Evolutionary conservation across 257 asterid species (phyloP).

Genomic region (Forsythia suspensa): DNA sequence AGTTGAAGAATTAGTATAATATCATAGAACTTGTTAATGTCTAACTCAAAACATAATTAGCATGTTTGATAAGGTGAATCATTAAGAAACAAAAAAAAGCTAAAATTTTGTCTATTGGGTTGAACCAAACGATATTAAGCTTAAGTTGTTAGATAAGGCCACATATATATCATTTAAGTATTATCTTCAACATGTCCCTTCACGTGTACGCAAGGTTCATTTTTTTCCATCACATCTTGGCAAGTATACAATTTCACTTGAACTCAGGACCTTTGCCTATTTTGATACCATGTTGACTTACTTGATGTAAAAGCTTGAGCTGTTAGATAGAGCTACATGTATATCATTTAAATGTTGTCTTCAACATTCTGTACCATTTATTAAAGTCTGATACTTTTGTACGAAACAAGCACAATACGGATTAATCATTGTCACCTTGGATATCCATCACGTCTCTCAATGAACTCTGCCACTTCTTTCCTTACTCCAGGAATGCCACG

Average conservation of each 20-base stretch:
- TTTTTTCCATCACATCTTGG: too few species aligned
- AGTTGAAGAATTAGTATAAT: slow-evolving; percentile 19
- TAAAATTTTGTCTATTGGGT: background rate
- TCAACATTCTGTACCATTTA: background rate
- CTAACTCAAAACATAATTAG: background rate
- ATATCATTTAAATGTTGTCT: too few species aligned
- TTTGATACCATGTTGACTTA: too few species aligned
- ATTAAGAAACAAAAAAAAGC: background rate
- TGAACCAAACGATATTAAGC: too few species aligned
- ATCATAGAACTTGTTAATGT: background rate
- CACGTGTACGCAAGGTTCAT: too few species aligned
- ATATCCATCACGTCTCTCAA: slow-evolving; percentile 97
- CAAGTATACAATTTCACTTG: too few species aligned
- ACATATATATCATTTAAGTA: too few species aligned
- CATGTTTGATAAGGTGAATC: background rate
- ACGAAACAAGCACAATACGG: background rate
- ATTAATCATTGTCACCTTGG: slow-evolving; percentile 62
- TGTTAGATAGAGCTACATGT: too few species aligned
- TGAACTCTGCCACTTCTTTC: slow-evolving; percentile 95
- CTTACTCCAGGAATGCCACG: slow-evolving; percentile 95
- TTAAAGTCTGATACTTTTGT: background rate
- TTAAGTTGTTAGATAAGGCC: too few species aligned
- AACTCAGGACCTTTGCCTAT: too few species aligned
- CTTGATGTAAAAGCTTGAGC: too few species aligned
- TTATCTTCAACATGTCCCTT: too few species aligned